Conservation (phyloP, 306 rosid genomes). For the Vigna mungo region DNA sequence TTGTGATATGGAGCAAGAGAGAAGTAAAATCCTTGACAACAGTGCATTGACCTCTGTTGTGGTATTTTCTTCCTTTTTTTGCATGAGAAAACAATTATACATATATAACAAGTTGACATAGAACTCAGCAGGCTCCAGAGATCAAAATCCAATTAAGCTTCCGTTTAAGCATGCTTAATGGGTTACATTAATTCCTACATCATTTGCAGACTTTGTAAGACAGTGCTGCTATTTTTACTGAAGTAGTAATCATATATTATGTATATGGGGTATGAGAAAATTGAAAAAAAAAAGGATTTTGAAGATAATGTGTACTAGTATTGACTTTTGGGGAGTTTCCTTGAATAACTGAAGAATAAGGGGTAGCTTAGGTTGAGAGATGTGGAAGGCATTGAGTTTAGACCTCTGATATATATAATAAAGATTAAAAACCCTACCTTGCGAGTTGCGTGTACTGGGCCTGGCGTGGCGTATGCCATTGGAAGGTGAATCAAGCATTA, state of each 20-base stretch:
- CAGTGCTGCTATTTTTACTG: background rate
- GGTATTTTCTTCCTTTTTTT: background rate
- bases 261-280: no score
- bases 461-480: constrained; percentile 26
- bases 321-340: background rate
- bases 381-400: constrained; percentile 7
- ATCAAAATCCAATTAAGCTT: background rate
- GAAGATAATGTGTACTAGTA: background rate
- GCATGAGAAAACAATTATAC: background rate
- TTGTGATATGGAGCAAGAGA: constrained; percentile 10
- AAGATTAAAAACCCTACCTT: constrained; percentile 1
- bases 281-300: background rate
- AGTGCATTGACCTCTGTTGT: constrained; percentile 7
- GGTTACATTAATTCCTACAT: background rate
- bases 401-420: background rate
- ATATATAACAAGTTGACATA: background rate
- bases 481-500: constrained; percentile 30
- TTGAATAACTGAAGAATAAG: background rate
- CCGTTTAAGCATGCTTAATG: background rate
- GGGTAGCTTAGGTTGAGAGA: constrained; percentile 1
- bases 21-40: constrained; percentile 8
- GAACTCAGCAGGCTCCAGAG: background rate
- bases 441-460: constrained; percentile 18
- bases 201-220: background rate
- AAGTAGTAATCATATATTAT: background rate